Evolutionary conservation across 352 stramenopile species (phyloP), one percentile per base, ranked within the genome.

Genomic region (Phytophthora vignae): DNA sequence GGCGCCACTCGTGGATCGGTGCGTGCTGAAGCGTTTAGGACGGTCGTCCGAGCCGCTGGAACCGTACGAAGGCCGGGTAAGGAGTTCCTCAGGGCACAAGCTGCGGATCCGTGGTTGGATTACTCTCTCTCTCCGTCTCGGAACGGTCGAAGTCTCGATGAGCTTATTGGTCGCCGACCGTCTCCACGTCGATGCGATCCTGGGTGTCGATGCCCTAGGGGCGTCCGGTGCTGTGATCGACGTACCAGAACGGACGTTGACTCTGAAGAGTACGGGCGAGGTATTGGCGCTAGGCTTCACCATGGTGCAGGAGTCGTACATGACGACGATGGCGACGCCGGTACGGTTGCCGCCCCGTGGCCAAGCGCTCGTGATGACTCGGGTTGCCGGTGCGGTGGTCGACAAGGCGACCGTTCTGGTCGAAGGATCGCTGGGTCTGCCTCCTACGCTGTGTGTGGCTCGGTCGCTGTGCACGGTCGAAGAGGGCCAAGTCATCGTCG

Each of bases 281-380:
- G 57, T 55, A n/a, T 31, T 55, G 15, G 2, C 25, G 10, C 19
- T 64, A 12, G 57, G 57, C 1, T 52, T 44, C 1, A 48, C 44
- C 1, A 22, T 64, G 25, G 57, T 55, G 14, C 57, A n/a, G 21
- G 57, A 49, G 17, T n/a, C n/a, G n/a, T n/a, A n/a, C n/a, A 21
- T 44, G 15, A 14, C 40, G 8, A 12, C 42, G 6, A 46, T 64
- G 42, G 17, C 29, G 3, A 27, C 10, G 12, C 48, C 29, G 3
- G 29, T 55, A 0, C 42, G 44, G 3, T n/a, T 64, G 1, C 44
- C 25, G 3, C 27, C 58, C 0, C n/a, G 17, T 11, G 58, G 44
- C 11, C 60, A 60, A 55, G 60, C 60, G 1, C 19, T 67, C 1
- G 50, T 67, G 14, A 50, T 22, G n/a, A 44, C 60, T 5, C 25